These are phyloP conservation scores for Triticum timopheevii DNA, from an alignment of 176 grass and related monocot species.

Conservation along the genomic window DNA sequence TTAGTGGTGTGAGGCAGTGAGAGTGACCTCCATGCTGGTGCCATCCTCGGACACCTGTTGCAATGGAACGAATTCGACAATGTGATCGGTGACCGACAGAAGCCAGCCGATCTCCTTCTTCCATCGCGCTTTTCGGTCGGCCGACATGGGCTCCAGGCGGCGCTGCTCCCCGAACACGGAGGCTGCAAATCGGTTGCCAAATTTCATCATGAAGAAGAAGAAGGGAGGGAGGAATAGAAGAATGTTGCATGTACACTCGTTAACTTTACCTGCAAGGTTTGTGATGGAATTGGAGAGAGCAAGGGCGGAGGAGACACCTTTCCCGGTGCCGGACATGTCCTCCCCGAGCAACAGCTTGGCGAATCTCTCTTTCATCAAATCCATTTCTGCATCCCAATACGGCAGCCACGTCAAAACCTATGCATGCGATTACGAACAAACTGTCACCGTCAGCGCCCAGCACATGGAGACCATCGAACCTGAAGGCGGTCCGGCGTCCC, in stretches of 20 bases:
- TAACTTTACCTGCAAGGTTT: conserved; percentile 62
- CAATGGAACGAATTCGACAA: conserved; percentile 75
- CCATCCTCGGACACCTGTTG: conserved; percentile 60
- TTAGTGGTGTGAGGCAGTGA: background rate
- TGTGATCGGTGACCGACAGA: conserved; percentile 69
- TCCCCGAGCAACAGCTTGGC: conserved; percentile 78
- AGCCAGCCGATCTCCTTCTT: conserved; percentile 79
- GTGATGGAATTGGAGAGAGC: conserved; percentile 85
- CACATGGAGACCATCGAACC: background rate
- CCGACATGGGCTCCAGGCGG: conserved; percentile 77
- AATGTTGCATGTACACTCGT: background rate
- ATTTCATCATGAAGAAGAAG: background rate
- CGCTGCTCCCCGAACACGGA: conserved; percentile 87
- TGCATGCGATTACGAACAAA: background rate
- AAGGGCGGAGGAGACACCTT: conserved; percentile 78
- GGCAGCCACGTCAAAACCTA: background rate
- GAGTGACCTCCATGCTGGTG: conserved; percentile 60
- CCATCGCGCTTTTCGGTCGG: conserved; percentile 66
- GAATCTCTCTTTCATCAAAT: conserved; percentile 73
- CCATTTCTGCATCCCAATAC: conserved; percentile 43
- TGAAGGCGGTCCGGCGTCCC: conserved; percentile 22
- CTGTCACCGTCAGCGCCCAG: background rate
- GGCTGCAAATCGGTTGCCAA: conserved; percentile 32
- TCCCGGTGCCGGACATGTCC: conserved; percentile 81
- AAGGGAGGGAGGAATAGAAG: background rate